Conservation (phyloP, 1,284 basidiomycete genomes). For the Marasmius oreades region DNA sequence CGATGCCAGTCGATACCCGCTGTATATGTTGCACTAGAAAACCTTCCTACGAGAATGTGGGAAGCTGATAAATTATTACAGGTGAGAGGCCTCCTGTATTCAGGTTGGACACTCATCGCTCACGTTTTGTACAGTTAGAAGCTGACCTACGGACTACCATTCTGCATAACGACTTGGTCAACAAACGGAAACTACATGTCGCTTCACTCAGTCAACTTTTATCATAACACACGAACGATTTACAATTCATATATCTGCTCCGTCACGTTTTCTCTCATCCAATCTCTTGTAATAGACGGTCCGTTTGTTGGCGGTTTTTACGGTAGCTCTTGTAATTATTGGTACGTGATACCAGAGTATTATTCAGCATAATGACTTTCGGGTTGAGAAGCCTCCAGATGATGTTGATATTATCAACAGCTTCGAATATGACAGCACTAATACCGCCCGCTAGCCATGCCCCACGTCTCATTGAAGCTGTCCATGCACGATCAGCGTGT, state of each 20-base stretch:
- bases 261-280: neutral
- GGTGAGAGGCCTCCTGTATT: slow-evolving; percentile 39
- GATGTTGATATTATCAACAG: neutral
- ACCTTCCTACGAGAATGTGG: slow-evolving; percentile 89
- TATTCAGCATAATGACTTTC: neutral
- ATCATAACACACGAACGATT: slow-evolving; percentile 5
- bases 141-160: slow-evolving; percentile 67
- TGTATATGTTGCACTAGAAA: slow-evolving; percentile 83
- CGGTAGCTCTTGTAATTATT: slow-evolving; percentile 3
- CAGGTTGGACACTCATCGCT: neutral
- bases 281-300: too few relatives aligned
- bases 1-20: slow-evolving; percentile 80
- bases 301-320: neutral
- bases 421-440: neutral
- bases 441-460: too few relatives aligned
- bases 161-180: slow-evolving; percentile 65
- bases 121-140: slow-evolving; percentile 44
- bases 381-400: neutral
- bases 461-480: too few relatives aligned
- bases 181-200: slow-evolving; percentile 61
- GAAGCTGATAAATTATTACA: slow-evolving; percentile 86
- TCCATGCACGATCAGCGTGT: too few relatives aligned
- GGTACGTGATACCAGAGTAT: neutral
- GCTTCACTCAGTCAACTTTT: slow-evolving; percentile 40
- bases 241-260: neutral